A percentile compares a stretch with the other conserved stretches of the same genome.
These are phyloP conservation scores for Grifola frondosa DNA, from an alignment of 1,284 basidiomycete species.

Conservation along the genomic window DNA sequence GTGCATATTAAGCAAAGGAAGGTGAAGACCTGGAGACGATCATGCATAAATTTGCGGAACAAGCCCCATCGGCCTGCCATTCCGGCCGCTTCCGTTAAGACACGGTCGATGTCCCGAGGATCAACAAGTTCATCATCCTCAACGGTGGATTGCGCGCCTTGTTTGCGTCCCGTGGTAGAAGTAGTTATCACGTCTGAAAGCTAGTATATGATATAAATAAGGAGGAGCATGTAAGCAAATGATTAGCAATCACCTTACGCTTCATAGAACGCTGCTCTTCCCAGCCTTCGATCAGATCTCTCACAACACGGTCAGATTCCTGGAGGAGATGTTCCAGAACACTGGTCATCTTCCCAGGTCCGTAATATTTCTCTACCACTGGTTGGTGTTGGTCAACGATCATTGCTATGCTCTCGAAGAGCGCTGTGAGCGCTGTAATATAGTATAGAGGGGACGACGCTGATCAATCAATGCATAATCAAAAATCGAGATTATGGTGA, in stretches of 20 bases:
- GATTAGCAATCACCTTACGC: conserved; percentile 53
- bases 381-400: conserved; percentile 98
- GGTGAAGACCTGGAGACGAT: conserved; percentile 56
- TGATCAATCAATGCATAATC: conserved; percentile 31
- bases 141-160: conserved; percentile 31
- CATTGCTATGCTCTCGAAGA: conserved; percentile 94
- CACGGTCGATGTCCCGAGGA: conserved; percentile 86
- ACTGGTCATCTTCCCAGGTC: conserved; percentile 77
- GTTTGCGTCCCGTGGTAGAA: conserved; percentile 38
- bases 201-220: conserved; percentile 15
- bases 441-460: conserved; percentile 90
- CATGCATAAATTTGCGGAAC: conserved; percentile 85
- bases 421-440: conserved; percentile 80
- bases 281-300: conserved; percentile 81
- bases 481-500: neutral
- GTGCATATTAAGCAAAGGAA: neutral
- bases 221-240: neutral
- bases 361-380: conserved; percentile 98
- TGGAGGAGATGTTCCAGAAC: conserved; percentile 79
- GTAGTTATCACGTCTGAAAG: conserved; percentile 28
- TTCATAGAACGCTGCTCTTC: conserved; percentile 81
- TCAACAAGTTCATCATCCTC: conserved; percentile 74
- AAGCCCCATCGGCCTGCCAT: conserved; percentile 92
- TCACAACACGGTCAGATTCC: conserved; percentile 86
- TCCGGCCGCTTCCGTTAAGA: conserved; percentile 82